These are phyloP conservation scores for Exophiala alcalophila DNA, from an alignment of 2,329 filamentous ascomycete species.

Conservation along the genomic window DNA sequence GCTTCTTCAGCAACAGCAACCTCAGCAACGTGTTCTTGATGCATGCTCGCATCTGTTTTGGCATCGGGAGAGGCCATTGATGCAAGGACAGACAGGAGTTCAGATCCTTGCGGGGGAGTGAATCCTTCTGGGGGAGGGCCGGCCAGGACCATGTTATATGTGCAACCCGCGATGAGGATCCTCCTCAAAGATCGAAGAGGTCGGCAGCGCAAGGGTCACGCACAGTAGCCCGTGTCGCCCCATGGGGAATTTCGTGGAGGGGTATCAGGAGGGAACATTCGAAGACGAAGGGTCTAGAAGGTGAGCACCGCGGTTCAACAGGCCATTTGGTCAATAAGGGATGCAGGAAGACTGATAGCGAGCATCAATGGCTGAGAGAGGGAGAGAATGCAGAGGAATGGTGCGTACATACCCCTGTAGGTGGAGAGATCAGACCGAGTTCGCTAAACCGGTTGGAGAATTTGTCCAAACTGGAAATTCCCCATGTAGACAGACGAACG, in stretches of 20 bases:
- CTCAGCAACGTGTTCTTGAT: constrained; percentile 1
- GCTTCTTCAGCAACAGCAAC: not conserved
- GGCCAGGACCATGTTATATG: too few relatives aligned
- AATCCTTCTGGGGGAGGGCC: too few relatives aligned
- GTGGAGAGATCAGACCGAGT: not conserved
- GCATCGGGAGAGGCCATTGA: not conserved
- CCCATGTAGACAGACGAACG: not conserved
- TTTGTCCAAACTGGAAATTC: constrained; percentile 10
- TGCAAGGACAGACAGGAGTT: not conserved
- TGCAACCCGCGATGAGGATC: too few relatives aligned
- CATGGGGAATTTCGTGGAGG: not conserved
- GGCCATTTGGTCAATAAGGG: not conserved
- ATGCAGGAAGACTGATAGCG: not conserved
- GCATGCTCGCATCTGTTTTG: not conserved
- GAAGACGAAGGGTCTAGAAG: not conserved
- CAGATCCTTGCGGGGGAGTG: not conserved
- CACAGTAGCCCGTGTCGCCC: not conserved
- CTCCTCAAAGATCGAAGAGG: too few relatives aligned
- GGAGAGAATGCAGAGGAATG: too few relatives aligned
- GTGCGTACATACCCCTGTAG: not conserved
- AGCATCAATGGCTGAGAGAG: constrained; percentile 1
- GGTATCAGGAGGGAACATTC: not conserved
- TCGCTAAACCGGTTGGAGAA: constrained; percentile 12
- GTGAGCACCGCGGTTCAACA: not conserved
- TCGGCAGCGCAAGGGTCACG: too few relatives aligned